Percentiles rank a stretch among this genome's conserved stretches.
These are phyloP conservation scores for Pythium pyrilobum DNA, from an alignment of 352 stramenopile species.

Conservation along the genomic window DNA sequence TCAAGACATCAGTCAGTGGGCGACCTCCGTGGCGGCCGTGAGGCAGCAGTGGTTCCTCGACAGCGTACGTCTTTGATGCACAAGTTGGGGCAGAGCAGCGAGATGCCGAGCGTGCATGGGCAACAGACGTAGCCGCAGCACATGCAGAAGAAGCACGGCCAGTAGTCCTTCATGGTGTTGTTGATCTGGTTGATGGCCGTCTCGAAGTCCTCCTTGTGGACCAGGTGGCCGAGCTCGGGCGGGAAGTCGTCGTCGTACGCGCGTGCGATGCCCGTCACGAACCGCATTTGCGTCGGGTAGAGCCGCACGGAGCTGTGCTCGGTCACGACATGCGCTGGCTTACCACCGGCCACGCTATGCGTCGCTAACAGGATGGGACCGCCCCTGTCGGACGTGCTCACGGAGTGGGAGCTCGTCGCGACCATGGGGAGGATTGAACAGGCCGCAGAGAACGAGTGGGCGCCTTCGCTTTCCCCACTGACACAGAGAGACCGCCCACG, in stretches of 20 bases:
- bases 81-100: constrained; percentile 62
- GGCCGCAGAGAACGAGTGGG: no score
- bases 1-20: not conserved
- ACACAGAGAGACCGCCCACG: no score
- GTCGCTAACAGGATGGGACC: constrained; percentile 9
- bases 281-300: constrained; percentile 51
- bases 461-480: no score
- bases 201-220: constrained; percentile 53
- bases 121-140: constrained; percentile 65
- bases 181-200: constrained; percentile 82
- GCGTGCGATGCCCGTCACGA: constrained; percentile 61
- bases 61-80: constrained; percentile 61
- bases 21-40: not conserved
- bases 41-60: not conserved
- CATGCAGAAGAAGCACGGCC: constrained; percentile 70
- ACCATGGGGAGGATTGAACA: no score
- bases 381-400: not conserved
- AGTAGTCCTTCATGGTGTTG: constrained; percentile 82
- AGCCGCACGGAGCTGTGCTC: constrained; percentile 43
- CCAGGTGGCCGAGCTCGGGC: constrained; percentile 43
- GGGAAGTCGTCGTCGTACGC: constrained; percentile 77
- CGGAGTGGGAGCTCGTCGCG: constrained; percentile 20
- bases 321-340: not conserved
- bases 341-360: not conserved
- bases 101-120: constrained; percentile 57